Conservation (phyloP, 192 early-diverging fungal species). For the Coemansia sp. region DNA sequence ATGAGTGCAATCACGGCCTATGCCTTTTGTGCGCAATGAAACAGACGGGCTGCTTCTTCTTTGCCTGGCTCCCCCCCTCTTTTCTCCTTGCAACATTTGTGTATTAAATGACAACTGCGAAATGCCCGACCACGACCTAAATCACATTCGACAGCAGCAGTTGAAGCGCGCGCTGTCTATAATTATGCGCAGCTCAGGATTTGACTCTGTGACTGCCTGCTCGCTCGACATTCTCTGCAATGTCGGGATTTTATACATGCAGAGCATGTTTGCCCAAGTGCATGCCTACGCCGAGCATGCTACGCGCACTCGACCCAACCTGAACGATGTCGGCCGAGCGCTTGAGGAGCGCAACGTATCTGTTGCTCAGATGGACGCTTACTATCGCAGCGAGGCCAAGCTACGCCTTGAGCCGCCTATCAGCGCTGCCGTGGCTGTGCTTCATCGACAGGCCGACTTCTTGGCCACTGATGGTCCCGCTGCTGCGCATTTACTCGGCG, state of each 20-base stretch:
- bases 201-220: constrained; percentile 23
- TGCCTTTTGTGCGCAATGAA: constrained; percentile 50
- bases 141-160: constrained; percentile 27
- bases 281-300: constrained; percentile 53
- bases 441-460: constrained; percentile 12
- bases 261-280: constrained; percentile 48
- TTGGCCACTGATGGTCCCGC: neutral
- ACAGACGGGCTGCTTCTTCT: neutral
- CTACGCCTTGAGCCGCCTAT: constrained; percentile 9
- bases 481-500: neutral
- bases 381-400: constrained; percentile 16
- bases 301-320: constrained; percentile 50
- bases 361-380: constrained; percentile 30
- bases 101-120: neutral
- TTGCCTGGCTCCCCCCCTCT: neutral
- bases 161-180: constrained; percentile 41
- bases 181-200: constrained; percentile 28
- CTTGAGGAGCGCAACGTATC: constrained; percentile 43
- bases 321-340: constrained; percentile 51
- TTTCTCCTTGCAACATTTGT: neutral
- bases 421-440: constrained; percentile 10
- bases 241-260: constrained; percentile 45
- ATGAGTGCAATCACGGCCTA: constrained; percentile 53
- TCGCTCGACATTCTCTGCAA: constrained; percentile 45
- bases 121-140: constrained; percentile 23